Base-by-base conservation (phyloP, 2,329 filamentous ascomycete genomes). In the Sphaerostilbella broomeana region DNA sequence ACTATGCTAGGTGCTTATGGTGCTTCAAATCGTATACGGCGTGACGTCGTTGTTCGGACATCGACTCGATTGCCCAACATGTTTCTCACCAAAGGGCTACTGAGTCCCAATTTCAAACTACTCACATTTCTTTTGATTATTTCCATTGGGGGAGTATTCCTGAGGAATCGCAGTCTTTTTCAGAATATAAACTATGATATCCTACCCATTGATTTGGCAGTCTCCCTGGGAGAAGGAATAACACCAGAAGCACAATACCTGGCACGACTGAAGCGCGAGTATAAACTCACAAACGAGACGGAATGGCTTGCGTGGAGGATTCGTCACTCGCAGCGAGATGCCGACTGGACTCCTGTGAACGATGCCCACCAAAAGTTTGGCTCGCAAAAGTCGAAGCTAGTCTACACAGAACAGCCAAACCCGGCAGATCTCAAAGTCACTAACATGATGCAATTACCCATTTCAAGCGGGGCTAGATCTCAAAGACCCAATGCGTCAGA, bases 291-390 rank as follows among this genome's bases (percentile, higher is more conserved):
- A 5, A 53, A 59, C 8, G 45, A 56, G 26, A 57, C 58, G 2
- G 50, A 51, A 13, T 64, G 61, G 61, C 50, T 54, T 26, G 54
- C 56, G 3, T 61, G 59, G 59, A 53, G 52, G 45, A 48, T 62
- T n/a, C 50, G 51, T 9, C 51, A 50, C 4, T 48, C 51, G 19
- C 54, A 54, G 43, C 50, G 58, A 44, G 46, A 48, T 39, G 50
- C 52, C 17, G 50, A 53, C 20, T 46, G 48, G 35, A 47, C 46
- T 13, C 51, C 58, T 3, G 38, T 61, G 4, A 61, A 58, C 6
- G 47, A 53, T 18, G 48, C 62, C 4, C 45, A 55, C 21, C 38
- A 51, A 20, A 50, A 59, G 26, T 63, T 64, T 39, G 54, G 54
- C 31, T 53, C 55, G 24, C 53, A 54, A 11, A 41, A 50, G 18